A percentile compares a stretch with the other conserved stretches of the same genome.
Conservation (phyloP, 768 basidiomycete genomes). For the Rhodotorula taiwanensis region DNA sequence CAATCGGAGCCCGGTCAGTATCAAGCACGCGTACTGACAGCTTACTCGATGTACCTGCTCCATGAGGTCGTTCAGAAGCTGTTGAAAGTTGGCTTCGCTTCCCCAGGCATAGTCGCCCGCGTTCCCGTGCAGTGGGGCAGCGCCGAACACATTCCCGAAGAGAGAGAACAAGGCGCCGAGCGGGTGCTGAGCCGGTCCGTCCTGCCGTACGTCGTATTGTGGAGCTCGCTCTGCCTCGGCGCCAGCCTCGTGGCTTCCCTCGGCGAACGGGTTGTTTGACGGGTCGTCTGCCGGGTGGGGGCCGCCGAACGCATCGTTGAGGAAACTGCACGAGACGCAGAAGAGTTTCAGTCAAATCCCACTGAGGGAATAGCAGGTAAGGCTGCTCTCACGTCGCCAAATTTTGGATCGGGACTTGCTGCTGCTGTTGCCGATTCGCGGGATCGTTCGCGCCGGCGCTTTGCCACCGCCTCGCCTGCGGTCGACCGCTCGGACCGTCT, state of each 20-base stretch:
- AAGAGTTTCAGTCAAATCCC: too few species aligned
- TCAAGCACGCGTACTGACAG: not conserved
- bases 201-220: too few species aligned
- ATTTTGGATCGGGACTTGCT: conserved; percentile 27
- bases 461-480: not conserved
- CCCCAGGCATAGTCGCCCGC: conserved; percentile 25
- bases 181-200: not conserved
- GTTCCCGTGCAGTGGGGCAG: not conserved
- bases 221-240: not conserved
- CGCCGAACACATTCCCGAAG: conserved; percentile 9
- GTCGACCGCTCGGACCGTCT: not conserved
- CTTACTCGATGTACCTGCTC: conserved; percentile 57
- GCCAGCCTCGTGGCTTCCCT: conserved; percentile 17
- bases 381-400: conserved; percentile 29
- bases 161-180: conserved; percentile 14
- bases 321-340: conserved; percentile 13
- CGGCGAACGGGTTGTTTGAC: conserved; percentile 35
- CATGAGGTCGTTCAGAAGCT: conserved; percentile 81
- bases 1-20: not conserved
- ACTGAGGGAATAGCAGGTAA: too few species aligned
- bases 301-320: conserved; percentile 31
- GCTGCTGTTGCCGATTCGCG: not conserved
- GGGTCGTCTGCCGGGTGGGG: conserved; percentile 31
- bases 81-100: conserved; percentile 45
- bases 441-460: not conserved